Percentiles rank a stretch among this genome's conserved stretches.
These are phyloP conservation scores for Leucosporidium scottii DNA, from an alignment of 768 basidiomycete genomes.

Conservation along the genomic window DNA sequence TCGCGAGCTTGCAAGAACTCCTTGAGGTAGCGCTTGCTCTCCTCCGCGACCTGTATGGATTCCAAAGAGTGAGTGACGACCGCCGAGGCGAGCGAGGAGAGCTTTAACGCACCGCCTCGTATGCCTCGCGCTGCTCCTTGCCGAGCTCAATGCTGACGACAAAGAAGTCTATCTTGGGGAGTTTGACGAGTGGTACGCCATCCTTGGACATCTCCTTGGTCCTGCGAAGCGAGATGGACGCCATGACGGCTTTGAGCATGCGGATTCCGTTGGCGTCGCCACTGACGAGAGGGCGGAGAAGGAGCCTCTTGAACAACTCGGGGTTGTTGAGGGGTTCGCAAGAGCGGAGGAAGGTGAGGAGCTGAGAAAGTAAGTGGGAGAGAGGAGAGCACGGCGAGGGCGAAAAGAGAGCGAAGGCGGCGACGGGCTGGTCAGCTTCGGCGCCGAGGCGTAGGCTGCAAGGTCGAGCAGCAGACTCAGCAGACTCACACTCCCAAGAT, in stretches of 20 bases:
- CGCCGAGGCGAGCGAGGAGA: neutral
- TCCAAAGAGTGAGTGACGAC: neutral
- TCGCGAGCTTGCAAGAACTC: neutral
- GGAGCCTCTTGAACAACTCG: neutral
- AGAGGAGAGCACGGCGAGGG: neutral
- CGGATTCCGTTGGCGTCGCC: neutral
- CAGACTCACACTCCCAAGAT: no score
- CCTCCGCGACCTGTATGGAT: neutral
- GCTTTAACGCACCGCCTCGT: conserved; percentile 50
- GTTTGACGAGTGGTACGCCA: conserved; percentile 64
- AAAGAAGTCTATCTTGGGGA: conserved; percentile 80
- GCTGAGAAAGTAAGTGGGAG: neutral
- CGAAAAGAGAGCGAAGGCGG: no score
- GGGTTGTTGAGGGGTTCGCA: neutral
- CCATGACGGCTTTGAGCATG: neutral
- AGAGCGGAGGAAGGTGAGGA: neutral
- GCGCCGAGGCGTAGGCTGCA: no score
- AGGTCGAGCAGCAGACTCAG: no score
- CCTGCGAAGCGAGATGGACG: conserved; percentile 22
- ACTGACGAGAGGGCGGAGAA: neutral
- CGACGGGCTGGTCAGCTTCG: no score
- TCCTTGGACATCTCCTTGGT: conserved; percentile 70
- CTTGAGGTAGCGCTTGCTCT: conserved; percentile 3
- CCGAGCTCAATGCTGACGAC: conserved; percentile 58
- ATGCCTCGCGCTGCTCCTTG: conserved; percentile 37